phyloP scores from a whole-genome alignment of 345 rosid species.

The Eucalyptus pumila region DNA sequence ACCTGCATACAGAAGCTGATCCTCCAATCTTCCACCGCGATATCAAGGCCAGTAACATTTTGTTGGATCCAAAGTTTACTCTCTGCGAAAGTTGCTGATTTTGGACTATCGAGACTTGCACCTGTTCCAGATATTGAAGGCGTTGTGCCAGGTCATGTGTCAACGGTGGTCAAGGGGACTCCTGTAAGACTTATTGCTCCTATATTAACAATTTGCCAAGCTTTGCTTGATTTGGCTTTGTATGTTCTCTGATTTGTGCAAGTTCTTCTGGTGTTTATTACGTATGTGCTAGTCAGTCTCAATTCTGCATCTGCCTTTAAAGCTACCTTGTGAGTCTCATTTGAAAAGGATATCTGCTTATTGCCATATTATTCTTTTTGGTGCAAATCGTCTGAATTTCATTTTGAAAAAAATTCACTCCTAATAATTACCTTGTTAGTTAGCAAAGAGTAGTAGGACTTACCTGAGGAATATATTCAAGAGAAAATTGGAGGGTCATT shows the following conservation, averaged over 20 bases:
- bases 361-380: neutral
- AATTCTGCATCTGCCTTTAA: neutral
- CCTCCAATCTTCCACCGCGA: slow-evolving; percentile 95
- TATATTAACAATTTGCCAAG: neutral
- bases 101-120: slow-evolving; percentile 94
- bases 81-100: slow-evolving; percentile 98
- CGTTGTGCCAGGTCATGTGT: slow-evolving; percentile 51
- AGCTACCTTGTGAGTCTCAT: neutral
- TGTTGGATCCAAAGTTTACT: slow-evolving; percentile 54
- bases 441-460: neutral
- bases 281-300: neutral
- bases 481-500: neutral
- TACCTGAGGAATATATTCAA: neutral
- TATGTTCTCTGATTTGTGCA: neutral
- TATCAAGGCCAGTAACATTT: slow-evolving; percentile 89
- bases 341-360: neutral
- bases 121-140: slow-evolving; percentile 83
- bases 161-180: slow-evolving; percentile 87
- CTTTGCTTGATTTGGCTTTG: neutral
- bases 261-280: neutral
- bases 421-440: neutral
- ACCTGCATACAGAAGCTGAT: slow-evolving; percentile 85
- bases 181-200: slow-evolving; percentile 31
- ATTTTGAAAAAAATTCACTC: neutral
- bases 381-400: neutral